Percentiles rank a stretch among this genome's conserved stretches.
Conservation (phyloP, 345 rosid genomes). For the Alliaria petiolata region DNA sequence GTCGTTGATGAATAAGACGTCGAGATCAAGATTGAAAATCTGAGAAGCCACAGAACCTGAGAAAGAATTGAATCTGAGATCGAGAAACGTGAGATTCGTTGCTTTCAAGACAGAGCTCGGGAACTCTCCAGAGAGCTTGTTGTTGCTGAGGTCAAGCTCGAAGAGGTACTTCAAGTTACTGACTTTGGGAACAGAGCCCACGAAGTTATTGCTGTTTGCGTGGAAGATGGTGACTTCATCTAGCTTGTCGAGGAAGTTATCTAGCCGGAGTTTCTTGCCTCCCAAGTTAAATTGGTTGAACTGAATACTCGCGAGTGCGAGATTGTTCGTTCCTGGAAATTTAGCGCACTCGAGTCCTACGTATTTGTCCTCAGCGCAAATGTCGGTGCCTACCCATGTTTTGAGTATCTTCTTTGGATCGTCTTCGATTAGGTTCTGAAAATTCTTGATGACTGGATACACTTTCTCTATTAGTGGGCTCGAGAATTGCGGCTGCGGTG, state of each 20-base stretch:
- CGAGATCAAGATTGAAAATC: constrained; percentile 56
- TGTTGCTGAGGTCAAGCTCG: constrained; percentile 85
- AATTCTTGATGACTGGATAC: constrained; percentile 67
- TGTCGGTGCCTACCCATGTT: constrained; percentile 67
- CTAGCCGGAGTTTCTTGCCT: constrained; percentile 51
- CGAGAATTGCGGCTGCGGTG: constrained; percentile 7
- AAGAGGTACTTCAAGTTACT: constrained; percentile 62
- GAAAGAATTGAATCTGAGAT: constrained; percentile 69
- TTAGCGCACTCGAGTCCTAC: constrained; percentile 70
- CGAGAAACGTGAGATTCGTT: constrained; percentile 52
- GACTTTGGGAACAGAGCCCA: constrained; percentile 51
- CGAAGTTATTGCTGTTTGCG: constrained; percentile 74
- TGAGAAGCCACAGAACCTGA: constrained; percentile 69
- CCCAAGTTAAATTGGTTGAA: constrained; percentile 74
- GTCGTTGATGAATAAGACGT: constrained; percentile 68
- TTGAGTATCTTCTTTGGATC: constrained; percentile 66
- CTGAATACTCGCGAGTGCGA: constrained; percentile 70
- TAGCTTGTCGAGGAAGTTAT: constrained; percentile 66
- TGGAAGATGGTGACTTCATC: constrained; percentile 78
- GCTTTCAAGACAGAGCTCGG: constrained; percentile 57
- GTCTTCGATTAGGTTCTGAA: constrained; percentile 57
- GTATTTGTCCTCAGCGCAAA: constrained; percentile 49
- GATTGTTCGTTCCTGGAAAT: constrained; percentile 68
- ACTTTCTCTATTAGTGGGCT: constrained; percentile 33
- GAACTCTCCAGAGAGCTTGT: constrained; percentile 66